Percentiles rank a stretch among this genome's conserved stretches.
phyloP scores from a whole-genome alignment of 2,329 filamentous ascomycete species.

The Hypoxylon sp. region DNA sequence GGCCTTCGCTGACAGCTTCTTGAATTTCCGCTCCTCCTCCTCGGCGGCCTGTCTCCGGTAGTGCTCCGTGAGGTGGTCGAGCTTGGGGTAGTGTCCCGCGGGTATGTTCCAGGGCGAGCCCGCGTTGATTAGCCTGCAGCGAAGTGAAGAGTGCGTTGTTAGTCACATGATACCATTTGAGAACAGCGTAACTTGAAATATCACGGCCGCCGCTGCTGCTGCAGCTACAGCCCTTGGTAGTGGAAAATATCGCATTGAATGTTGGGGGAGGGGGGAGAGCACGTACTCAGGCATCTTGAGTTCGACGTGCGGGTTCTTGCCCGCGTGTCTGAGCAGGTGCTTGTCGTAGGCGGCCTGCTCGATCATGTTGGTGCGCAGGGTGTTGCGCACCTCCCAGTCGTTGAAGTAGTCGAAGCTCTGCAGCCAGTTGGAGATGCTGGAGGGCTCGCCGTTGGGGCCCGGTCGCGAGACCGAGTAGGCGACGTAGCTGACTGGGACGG shows the following conservation, averaged over 20 bases:
- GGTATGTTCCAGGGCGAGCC: constrained; percentile 68
- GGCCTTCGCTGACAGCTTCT: constrained; percentile 61
- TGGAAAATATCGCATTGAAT: constrained; percentile 10
- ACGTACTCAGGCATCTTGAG: constrained; percentile 72
- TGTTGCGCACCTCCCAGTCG: constrained; percentile 68
- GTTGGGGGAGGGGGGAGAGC: constrained; percentile 7
- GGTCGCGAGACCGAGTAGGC: constrained; percentile 67
- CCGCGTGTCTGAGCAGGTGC: constrained; percentile 66
- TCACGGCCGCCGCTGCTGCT: not conserved
- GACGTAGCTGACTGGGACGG: constrained; percentile 61
- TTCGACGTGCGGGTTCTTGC: constrained; percentile 64
- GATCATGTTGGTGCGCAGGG: constrained; percentile 65
- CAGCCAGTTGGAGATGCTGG: constrained; percentile 63
- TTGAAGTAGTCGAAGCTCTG: constrained; percentile 63
- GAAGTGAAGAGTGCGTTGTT: constrained; percentile 8
- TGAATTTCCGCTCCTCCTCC: constrained; percentile 69
- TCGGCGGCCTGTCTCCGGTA: constrained; percentile 68
- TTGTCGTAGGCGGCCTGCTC: constrained; percentile 72
- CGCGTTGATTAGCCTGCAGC: constrained; percentile 64
- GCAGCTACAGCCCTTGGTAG: not conserved
- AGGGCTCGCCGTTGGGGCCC: constrained; percentile 65
- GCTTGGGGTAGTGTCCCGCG: constrained; percentile 68
- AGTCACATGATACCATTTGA: not conserved
- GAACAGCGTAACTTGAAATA: too few relatives aligned
- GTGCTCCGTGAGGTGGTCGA: constrained; percentile 71